Evolutionary conservation across 768 basidiomycete species (phyloP).

Genomic region (Amanita inopinata): DNA sequence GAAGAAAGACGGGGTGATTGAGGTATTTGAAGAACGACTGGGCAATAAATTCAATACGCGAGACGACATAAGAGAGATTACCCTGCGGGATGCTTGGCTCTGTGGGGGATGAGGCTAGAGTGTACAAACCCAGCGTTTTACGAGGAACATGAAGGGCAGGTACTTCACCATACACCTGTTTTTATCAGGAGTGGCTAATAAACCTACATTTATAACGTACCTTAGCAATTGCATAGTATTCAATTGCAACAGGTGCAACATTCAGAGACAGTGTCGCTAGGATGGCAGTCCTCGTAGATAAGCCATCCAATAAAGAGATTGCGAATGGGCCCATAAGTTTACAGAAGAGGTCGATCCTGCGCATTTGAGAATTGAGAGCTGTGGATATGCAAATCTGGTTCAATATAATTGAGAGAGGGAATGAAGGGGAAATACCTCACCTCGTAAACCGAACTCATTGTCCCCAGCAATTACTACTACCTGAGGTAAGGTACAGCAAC

Average conservation of each 20-base stretch:
- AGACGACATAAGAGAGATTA: not conserved
- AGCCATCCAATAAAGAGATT: constrained; percentile 17
- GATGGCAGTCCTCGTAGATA: constrained; percentile 16
- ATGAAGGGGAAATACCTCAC: not conserved
- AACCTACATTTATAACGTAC: constrained; percentile 10
- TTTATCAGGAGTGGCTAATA: not conserved
- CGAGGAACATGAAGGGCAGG: constrained; percentile 3
- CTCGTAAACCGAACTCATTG: constrained; percentile 5
- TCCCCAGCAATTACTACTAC: constrained; percentile 8
- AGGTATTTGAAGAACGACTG: constrained; percentile 9
- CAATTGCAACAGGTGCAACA: constrained; percentile 14
- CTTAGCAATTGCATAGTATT: constrained; percentile 18
- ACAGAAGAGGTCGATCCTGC: constrained; percentile 22
- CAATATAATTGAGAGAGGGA: not conserved
- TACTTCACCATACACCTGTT: constrained; percentile 7
- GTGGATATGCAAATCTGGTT: not conserved
- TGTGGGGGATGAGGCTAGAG: not conserved
- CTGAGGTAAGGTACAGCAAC: not conserved
- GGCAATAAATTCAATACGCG: constrained; percentile 1
- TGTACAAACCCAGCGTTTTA: too few relatives aligned
- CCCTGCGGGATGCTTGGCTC: not conserved
- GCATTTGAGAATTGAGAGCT: constrained; percentile 21
- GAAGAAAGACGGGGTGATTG: constrained; percentile 15
- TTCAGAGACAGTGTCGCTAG: constrained; percentile 14
- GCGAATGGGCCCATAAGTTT: constrained; percentile 18